phyloP scores from a whole-genome alignment of 2,329 filamentous ascomycete genomes.

The Dothistroma pini region DNA sequence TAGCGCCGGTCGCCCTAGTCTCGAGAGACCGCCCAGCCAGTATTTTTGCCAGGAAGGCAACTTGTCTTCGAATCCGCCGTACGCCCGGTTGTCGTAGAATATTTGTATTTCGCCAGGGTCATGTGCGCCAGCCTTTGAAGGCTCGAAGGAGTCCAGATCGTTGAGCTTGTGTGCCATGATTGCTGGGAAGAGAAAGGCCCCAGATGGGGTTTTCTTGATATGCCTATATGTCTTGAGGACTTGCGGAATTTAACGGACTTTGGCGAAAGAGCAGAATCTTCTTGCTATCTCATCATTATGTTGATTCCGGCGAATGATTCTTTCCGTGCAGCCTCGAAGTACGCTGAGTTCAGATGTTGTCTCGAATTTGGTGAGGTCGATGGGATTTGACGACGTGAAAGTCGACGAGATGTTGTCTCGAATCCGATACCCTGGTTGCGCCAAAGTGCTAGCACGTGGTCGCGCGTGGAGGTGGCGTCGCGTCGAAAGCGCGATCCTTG shows the following conservation, averaged over 20 bases:
- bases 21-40: conserved; percentile 26
- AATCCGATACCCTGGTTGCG: background rate
- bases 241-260: conserved; percentile 2
- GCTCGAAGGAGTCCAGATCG: conserved; percentile 26
- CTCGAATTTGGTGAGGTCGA: background rate
- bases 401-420: background rate
- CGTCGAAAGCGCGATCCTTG: conserved; percentile 1
- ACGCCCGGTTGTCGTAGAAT: conserved; percentile 33
- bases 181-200: no score
- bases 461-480: conserved; percentile 1
- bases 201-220: background rate
- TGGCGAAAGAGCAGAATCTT: background rate
- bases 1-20: conserved; percentile 26
- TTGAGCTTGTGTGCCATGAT: conserved; percentile 4
- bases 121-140: conserved; percentile 26
- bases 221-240: background rate
- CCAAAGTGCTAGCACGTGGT: background rate
- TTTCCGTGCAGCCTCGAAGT: background rate
- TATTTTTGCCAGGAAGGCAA: conserved; percentile 26
- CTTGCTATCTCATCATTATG: background rate
- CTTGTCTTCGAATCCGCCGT: conserved; percentile 25
- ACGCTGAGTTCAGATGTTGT: background rate
- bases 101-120: conserved; percentile 32
- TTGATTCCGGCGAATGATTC: no score
- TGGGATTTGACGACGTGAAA: background rate